These are phyloP conservation scores for Hypoxylon subgilvum DNA, from an alignment of 495 filamentous ascomycete genomes.

Conservation along the genomic window DNA sequence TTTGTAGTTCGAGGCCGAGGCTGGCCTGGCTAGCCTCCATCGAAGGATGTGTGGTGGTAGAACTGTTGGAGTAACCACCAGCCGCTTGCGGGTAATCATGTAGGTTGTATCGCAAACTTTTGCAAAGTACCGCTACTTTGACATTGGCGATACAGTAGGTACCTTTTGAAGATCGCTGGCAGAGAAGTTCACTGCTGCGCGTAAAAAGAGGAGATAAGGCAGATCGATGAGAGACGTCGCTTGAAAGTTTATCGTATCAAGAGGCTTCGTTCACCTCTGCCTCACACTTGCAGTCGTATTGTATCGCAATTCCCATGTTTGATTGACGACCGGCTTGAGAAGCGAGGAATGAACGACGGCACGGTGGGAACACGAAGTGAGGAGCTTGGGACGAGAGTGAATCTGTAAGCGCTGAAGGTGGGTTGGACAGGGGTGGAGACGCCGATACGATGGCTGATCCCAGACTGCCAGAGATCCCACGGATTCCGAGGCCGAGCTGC, in stretches of 20 bases:
- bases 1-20: constrained; percentile 2
- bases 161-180: constrained; percentile 25
- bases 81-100: not conserved
- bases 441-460: constrained; percentile 21
- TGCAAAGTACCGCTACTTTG: constrained; percentile 30
- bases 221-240: not conserved
- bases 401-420: constrained; percentile 30
- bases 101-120: constrained; percentile 25
- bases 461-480: constrained; percentile 16
- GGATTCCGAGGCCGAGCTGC: constrained; percentile 23
- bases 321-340: constrained; percentile 16
- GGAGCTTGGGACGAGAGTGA: constrained; percentile 17
- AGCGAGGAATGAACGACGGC: constrained; percentile 10
- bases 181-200: constrained; percentile 11
- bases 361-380: constrained; percentile 33
- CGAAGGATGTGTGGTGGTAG: constrained; percentile 12
- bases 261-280: constrained; percentile 5
- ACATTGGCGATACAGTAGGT: no score
- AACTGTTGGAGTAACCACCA: constrained; percentile 18
- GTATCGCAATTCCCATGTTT: constrained; percentile 17
- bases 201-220: constrained; percentile 5
- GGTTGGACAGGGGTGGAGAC: constrained; percentile 12
- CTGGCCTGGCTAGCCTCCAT: constrained; percentile 3
- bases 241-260: constrained; percentile 13
- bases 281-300: constrained; percentile 17